These are phyloP conservation scores for Pythium pyrilobum DNA, from an alignment of 352 stramenopile species.

Conservation along the genomic window DNA sequence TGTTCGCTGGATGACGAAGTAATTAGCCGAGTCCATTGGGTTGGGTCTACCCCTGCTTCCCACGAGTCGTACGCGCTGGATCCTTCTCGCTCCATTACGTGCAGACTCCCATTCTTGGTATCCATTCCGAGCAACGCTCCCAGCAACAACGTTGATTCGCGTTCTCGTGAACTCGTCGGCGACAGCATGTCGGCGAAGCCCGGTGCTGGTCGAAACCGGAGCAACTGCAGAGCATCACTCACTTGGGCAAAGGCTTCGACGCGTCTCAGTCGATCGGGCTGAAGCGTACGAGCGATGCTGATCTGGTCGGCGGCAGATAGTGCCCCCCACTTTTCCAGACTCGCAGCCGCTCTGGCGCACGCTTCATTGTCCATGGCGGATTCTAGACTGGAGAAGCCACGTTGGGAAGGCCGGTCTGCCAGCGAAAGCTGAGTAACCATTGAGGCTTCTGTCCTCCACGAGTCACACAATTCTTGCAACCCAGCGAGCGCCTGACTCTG, in stretches of 20 bases:
- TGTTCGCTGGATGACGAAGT: neutral
- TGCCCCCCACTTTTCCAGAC: conserved; percentile 12
- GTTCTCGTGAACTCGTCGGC: neutral
- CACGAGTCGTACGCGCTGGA: neutral
- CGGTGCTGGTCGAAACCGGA: conserved; percentile 3
- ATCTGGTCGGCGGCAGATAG: conserved; percentile 1
- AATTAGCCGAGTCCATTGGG: conserved; percentile 6
- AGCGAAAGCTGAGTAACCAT: neutral
- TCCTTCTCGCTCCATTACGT: neutral
- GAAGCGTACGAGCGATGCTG: neutral
- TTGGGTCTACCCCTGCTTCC: neutral
- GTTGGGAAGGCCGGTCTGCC: too few relatives aligned
- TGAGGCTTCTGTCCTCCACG: conserved; percentile 7
- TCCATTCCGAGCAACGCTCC: neutral
- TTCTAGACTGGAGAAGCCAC: too few relatives aligned
- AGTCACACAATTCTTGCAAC: conserved; percentile 6
- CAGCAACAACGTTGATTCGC: neutral
- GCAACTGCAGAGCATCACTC: neutral
- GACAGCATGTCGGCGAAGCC: conserved; percentile 1
- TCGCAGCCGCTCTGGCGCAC: neutral
- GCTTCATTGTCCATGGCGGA: neutral
- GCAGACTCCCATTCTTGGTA: neutral
- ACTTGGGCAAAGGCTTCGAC: neutral
- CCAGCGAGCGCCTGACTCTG: neutral
- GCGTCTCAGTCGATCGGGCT: neutral